These are phyloP conservation scores for Leccinum arenicola DNA, from an alignment of 768 basidiomycete genomes.

Conservation along the genomic window DNA sequence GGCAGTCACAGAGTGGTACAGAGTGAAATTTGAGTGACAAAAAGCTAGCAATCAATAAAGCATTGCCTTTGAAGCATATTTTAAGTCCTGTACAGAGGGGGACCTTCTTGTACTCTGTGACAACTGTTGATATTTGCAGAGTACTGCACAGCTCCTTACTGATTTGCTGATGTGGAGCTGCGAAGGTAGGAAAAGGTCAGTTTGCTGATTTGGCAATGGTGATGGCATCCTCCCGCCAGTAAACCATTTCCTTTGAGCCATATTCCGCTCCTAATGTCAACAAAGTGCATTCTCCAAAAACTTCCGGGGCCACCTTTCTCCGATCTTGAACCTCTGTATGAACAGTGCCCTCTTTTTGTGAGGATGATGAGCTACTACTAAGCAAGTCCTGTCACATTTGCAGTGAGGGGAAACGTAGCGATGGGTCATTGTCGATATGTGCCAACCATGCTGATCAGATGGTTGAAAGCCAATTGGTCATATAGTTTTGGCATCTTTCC, in stretches of 20 bases:
- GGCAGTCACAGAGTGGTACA: too few species aligned
- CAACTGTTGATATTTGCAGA: neutral
- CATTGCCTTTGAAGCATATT: neutral
- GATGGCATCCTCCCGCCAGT: neutral
- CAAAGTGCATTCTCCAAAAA: neutral
- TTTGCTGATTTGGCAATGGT: too few species aligned
- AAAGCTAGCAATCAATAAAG: too few species aligned
- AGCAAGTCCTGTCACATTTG: neutral
- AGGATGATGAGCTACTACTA: neutral
- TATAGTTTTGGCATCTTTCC: neutral
- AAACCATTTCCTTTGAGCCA: neutral
- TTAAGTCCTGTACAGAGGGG: neutral
- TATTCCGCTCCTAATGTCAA: neutral
- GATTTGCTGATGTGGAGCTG: neutral
- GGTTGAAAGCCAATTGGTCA: slow-evolving; percentile 11
- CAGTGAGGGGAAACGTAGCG: neutral
- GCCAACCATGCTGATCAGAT: slow-evolving; percentile 2
- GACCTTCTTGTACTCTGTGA: neutral
- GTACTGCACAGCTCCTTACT: neutral
- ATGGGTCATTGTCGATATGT: neutral
- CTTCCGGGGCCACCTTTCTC: neutral
- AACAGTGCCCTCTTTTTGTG: too few species aligned
- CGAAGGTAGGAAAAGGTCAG: too few species aligned
- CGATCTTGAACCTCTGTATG: too few species aligned
- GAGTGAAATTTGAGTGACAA: too few species aligned